Percentiles rank a stretch among this genome's conserved stretches.
These are phyloP conservation scores for Phragmites australis DNA, from an alignment of 176 grass and related monocot genomes.

Conservation along the genomic window DNA sequence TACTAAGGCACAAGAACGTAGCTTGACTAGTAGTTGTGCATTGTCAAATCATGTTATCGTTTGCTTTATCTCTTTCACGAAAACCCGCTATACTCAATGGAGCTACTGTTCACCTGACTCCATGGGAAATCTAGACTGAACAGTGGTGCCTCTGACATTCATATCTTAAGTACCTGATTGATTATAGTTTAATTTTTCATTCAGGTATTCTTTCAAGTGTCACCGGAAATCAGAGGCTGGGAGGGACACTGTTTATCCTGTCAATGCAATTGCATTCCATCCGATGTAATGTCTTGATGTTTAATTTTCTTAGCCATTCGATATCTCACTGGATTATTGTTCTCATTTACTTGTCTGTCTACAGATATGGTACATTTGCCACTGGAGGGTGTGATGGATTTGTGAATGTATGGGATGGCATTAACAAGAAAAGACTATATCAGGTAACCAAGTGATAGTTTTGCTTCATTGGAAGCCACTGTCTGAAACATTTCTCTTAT, in stretches of 20 bases:
- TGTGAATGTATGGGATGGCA: constrained; percentile 99
- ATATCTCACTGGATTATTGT: constrained; percentile 25
- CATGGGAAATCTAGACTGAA: constrained; percentile 12
- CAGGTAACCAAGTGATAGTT: constrained; percentile 57
- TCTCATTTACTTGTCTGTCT: constrained; percentile 4
- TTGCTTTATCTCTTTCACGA: neutral
- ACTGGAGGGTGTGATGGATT: constrained; percentile 93
- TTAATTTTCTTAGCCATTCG: neutral
- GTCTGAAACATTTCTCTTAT: neutral
- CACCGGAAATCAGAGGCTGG: constrained; percentile 92
- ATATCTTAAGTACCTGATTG: neutral
- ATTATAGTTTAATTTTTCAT: constrained; percentile 24
- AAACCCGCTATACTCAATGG: neutral
- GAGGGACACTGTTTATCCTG: constrained; percentile 90
- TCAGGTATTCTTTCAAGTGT: constrained; percentile 99
- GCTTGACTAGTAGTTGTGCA: neutral
- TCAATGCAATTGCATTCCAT: constrained; percentile 98
- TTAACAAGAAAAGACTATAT: constrained; percentile 96
- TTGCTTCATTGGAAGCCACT: neutral
- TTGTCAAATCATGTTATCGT: neutral
- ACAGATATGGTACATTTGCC: constrained; percentile 97
- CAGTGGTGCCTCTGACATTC: neutral
- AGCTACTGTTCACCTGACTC: neutral
- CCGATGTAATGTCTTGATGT: constrained; percentile 64
- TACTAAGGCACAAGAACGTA: neutral